Percentiles rank a stretch among this genome's conserved stretches.
These are phyloP conservation scores for Vigna nakashimae DNA, from an alignment of 306 rosid species.

Conservation along the genomic window DNA sequence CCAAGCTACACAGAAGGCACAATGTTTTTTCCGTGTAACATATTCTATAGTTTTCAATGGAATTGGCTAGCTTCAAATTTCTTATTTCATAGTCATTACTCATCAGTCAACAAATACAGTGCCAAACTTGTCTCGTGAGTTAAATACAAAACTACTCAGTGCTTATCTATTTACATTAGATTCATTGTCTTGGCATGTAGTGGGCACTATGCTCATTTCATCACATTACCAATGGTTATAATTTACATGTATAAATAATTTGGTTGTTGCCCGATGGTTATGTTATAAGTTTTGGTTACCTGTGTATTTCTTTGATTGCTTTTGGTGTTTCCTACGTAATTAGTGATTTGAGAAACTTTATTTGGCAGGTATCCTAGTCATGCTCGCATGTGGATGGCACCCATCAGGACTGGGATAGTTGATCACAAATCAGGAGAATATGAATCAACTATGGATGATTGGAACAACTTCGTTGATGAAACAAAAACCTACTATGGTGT, in stretches of 20 bases:
- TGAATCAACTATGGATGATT: slow-evolving; percentile 79
- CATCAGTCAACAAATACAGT: background rate
- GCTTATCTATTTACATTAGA: background rate
- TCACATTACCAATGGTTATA: background rate
- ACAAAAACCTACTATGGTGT: slow-evolving; percentile 84
- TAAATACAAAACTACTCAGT: background rate
- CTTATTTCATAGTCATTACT: background rate
- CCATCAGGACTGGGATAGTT: slow-evolving; percentile 75
- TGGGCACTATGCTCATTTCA: background rate
- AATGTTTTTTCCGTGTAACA: background rate
- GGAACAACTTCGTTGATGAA: slow-evolving; percentile 72
- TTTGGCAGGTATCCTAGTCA: slow-evolving; percentile 95
- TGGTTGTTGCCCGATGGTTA: slow-evolving; percentile 25
- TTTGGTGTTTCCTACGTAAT: slow-evolving; percentile 27
- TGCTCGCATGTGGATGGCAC: slow-evolving; percentile 99
- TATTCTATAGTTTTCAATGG: background rate
- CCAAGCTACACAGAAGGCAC: background rate
- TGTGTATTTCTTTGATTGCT: slow-evolving; percentile 24
- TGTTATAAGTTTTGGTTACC: slow-evolving; percentile 13
- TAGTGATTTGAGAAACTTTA: slow-evolving; percentile 41
- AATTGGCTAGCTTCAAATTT: background rate
- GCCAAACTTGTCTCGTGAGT: background rate
- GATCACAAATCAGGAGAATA: slow-evolving; percentile 75
- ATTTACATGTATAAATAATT: background rate
- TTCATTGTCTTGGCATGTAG: background rate